A percentile compares a stretch with the other conserved stretches of the same genome.
phyloP scores from a whole-genome alignment of 805 yeast genomes.

The Spathaspora arborariae region DNA sequence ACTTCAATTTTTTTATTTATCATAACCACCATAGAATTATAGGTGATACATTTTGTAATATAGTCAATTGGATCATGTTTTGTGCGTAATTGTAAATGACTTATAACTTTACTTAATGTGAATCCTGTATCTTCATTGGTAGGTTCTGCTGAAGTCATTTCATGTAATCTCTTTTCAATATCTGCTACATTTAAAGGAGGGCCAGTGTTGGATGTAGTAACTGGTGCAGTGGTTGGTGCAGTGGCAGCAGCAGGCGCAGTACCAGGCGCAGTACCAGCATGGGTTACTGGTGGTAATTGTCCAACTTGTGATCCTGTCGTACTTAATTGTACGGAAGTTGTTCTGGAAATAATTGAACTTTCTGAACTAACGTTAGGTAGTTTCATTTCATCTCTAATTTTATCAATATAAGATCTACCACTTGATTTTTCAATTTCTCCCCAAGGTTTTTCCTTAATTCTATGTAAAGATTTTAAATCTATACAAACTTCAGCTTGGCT shows the following conservation, averaged over 20 bases:
- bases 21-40: slow-evolving; percentile 55
- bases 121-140: background rate
- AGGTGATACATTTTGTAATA: slow-evolving; percentile 62
- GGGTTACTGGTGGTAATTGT: background rate
- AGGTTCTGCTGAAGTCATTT: slow-evolving; percentile 6
- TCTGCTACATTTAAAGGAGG: slow-evolving; percentile 22
- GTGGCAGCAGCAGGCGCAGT: slow-evolving; percentile 7
- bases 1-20: slow-evolving; percentile 57
- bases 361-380: slow-evolving; percentile 13
- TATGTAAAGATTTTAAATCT: slow-evolving; percentile 51
- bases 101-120: slow-evolving; percentile 19
- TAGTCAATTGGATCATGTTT: slow-evolving; percentile 43
- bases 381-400: slow-evolving; percentile 52
- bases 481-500: slow-evolving; percentile 60
- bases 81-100: slow-evolving; percentile 26
- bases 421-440: slow-evolving; percentile 40
- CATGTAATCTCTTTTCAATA: slow-evolving; percentile 16
- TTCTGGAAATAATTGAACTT: background rate
- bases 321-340: background rate
- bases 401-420: slow-evolving; percentile 56
- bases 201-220: slow-evolving; percentile 6
- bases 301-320: too few species aligned
- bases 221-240: slow-evolving; percentile 2
- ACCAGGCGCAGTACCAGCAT: slow-evolving; percentile 1
- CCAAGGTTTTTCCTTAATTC: slow-evolving; percentile 62